Base-by-base conservation (phyloP, 306 rosid species). In the Cercis canadensis region DNA sequence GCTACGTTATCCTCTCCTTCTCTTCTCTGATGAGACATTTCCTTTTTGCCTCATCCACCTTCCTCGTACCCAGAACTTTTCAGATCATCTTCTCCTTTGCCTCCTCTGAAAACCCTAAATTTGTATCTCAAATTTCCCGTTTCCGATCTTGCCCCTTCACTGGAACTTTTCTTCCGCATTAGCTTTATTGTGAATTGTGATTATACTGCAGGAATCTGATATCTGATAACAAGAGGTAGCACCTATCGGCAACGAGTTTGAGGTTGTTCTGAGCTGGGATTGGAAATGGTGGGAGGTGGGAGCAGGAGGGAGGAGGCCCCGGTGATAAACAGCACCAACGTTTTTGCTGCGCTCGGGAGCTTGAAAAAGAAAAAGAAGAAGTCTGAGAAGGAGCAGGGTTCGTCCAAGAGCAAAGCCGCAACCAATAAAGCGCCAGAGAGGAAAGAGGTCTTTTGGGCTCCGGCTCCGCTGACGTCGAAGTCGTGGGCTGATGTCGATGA, bases 401-500 rank as follows among this genome's bases (percentile, higher is more conserved):
- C 78, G 17, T 75, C 78, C 57, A 41, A 75, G 54, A 56, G 62
- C 70, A 43, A 39, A 18, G 56, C 15, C 21, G 4, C 70, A 16
- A 11, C 49, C 31, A 43, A 11, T 32, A 1, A 70, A 2, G 77
- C 45, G 32, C 24, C 73, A 15, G 71, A 80, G 61, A 63, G 65
- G 16, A 81, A 78, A 67, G 82, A 80, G 17, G 55, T 85, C 0
- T 84, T 81, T 61, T 89, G 96, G 96, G 88, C 96, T 3, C 96
- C 96, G 13, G 83, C 96, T 2, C 89, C 89, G 10, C 80, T 89
- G 21, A 81, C 75, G 0, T 75, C 52, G 2, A 81, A 81, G 71
- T 85, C 90, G 0, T 89, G 96, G 96, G 96, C 92, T 2, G 96
- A 89, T 71, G 92, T 87, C 0, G 96, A 89, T 0, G 96, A 89